These are phyloP conservation scores for Aspergillus bridgeri DNA, from an alignment of 495 filamentous ascomycete genomes.

Conservation along the genomic window DNA sequence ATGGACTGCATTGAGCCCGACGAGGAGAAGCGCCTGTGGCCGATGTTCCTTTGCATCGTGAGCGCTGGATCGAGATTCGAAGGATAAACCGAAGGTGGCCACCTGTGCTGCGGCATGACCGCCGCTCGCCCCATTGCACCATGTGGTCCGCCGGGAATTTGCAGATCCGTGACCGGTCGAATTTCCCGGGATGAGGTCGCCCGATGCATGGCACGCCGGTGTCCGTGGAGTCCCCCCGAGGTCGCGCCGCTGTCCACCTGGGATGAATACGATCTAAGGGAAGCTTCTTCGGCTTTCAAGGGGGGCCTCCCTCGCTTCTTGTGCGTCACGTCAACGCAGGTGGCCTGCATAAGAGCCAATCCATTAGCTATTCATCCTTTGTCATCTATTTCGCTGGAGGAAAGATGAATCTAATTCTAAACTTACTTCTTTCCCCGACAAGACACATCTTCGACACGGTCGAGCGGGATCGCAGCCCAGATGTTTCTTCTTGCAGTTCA, in stretches of 20 bases:
- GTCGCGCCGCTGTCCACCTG: constrained; percentile 28
- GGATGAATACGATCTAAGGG: constrained; percentile 34
- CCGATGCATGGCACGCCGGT: constrained; percentile 33
- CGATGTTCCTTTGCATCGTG: constrained; percentile 23
- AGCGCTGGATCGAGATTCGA: constrained; percentile 32
- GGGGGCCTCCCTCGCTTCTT: constrained; percentile 93
- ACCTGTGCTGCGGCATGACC: constrained; percentile 31
- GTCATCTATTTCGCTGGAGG: no score
- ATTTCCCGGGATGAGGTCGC: constrained; percentile 44
- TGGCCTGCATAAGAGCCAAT: constrained; percentile 51
- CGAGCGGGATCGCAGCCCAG: constrained; percentile 69
- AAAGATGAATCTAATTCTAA: background rate
- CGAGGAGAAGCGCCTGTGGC: constrained; percentile 39
- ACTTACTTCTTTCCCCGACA: constrained; percentile 64
- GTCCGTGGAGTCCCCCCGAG: constrained; percentile 26
- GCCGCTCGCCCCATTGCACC: constrained; percentile 22
- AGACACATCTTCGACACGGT: constrained; percentile 60
- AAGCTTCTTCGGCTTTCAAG: constrained; percentile 73
- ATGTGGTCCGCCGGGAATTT: constrained; percentile 24
- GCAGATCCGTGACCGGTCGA: constrained; percentile 44
- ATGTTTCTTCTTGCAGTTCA: constrained; percentile 97
- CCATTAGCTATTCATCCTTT: constrained; percentile 3
- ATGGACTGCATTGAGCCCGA: constrained; percentile 32
- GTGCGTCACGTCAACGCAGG: constrained; percentile 93
- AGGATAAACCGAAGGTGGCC: constrained; percentile 37